Percentiles rank a stretch among this genome's conserved stretches.
phyloP scores from a whole-genome alignment of 345 rosid species.

The Ceriops zippeliana region DNA sequence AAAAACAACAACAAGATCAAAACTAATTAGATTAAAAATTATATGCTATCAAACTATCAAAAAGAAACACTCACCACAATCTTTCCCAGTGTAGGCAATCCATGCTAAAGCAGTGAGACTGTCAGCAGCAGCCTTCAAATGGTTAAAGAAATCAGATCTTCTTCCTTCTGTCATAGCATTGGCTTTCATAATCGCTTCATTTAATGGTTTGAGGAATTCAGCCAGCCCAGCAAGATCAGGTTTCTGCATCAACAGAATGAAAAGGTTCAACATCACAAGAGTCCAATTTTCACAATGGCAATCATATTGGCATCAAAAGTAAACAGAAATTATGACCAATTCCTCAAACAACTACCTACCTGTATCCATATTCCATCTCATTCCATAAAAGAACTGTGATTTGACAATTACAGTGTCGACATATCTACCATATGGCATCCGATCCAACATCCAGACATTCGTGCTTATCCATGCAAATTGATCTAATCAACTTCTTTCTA shows the following conservation, averaged over 20 bases:
- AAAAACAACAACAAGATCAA: conserved; percentile 15
- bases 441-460: neutral
- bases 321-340: neutral
- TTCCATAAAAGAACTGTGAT: no score
- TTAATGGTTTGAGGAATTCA: conserved; percentile 79
- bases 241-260: conserved; percentile 49
- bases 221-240: conserved; percentile 67
- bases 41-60: neutral
- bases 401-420: no score
- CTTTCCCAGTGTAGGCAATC: conserved; percentile 93
- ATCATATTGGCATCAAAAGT: neutral
- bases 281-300: neutral
- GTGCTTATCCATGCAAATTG: neutral
- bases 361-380: no score
- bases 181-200: conserved; percentile 70
- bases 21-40: neutral
- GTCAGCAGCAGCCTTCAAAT: conserved; percentile 72
- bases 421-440: neutral
- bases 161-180: conserved; percentile 71
- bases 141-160: conserved; percentile 86
- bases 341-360: neutral
- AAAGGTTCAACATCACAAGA: conserved; percentile 8
- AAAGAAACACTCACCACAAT: conserved; percentile 62
- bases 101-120: conserved; percentile 86
- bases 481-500: neutral